Base-by-base conservation (phyloP, 768 basidiomycete species). In the Candolleomyces eurysporus region DNA sequence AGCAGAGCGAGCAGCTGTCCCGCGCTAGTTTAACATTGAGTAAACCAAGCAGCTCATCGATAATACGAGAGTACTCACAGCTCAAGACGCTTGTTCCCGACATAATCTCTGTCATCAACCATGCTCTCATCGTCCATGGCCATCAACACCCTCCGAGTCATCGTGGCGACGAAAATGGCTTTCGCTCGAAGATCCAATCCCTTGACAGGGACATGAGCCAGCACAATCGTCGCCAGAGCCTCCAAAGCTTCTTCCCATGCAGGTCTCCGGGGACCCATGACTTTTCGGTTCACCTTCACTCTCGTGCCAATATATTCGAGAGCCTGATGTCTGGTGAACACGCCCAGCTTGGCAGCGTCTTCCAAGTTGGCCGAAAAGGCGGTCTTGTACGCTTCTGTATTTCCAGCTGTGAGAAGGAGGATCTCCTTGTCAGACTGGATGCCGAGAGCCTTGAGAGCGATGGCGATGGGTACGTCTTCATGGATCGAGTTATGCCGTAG, bases 361-460 rank as follows among this genome's bases (percentile, higher is more conserved):
- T 99, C 97, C 17, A 99, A 79, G 70, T 92, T 97, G 49, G 92
- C 85, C 2, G 95, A 88, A 73, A 99, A 98, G 0, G 89, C 82
- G 21, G 81, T 82, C 69, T 89, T 92, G 79, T 95, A 96, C 10
- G 87, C 84, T 63, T 97, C 96, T 42, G 91, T 90, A 66, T 87
- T 91, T 6, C 97, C 97, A 48, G 96, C 94, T 7, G 94, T 95
- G 57, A 98, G 84, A 22, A 98, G 83, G 26, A 98, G 85, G 49
- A 98, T 96, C 71, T 99, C 97, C 75, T 97, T 98, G 78, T 98
- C 96, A 2, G 97, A 95, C 66, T 96, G 93, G 64, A 97, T 87
- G 3, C 96, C 95, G 49, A 99, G 86, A 8, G 97, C 97, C 75
- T 98, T 98, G 66, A 99, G 87, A 10, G 94, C 96, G 70, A 99